phyloP scores from a whole-genome alignment of 495 filamentous ascomycete genomes.

The Hypoxylon rickii region DNA sequence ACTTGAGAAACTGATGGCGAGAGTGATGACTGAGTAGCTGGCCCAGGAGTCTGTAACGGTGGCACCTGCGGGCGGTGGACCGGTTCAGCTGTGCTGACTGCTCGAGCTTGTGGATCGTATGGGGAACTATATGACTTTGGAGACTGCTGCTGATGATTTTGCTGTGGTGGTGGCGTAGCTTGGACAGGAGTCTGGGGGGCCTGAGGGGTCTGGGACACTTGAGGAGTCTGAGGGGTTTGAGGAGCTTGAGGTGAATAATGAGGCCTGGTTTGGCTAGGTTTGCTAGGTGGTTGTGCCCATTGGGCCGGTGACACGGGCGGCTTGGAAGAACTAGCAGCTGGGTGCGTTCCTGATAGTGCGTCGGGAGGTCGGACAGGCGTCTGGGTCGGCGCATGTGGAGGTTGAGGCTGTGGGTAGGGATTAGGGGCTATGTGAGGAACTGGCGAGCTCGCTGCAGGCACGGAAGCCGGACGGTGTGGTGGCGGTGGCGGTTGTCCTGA shows the following conservation, averaged over 20 bases:
- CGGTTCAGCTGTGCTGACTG: slow-evolving; percentile 32
- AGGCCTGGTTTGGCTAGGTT: slow-evolving; percentile 8
- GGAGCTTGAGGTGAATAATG: too few species aligned
- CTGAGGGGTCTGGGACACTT: too few species aligned
- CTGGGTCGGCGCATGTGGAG: slow-evolving; percentile 22
- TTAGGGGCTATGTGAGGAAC: slow-evolving; percentile 22
- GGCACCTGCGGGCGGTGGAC: slow-evolving; percentile 27
- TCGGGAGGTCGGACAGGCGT: slow-evolving; percentile 37
- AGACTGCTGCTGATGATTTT: slow-evolving; percentile 36
- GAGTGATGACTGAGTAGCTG: slow-evolving; percentile 20
- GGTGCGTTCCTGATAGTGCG: slow-evolving; percentile 30
- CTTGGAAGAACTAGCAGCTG: slow-evolving; percentile 20
- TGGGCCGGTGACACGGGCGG: slow-evolving; percentile 29
- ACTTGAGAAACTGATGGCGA: slow-evolving; percentile 16
- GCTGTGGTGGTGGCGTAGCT: slow-evolving; percentile 37
- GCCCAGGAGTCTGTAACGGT: slow-evolving; percentile 31
- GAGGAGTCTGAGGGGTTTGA: slow-evolving; percentile 34
- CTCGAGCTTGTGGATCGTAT: slow-evolving; percentile 44
- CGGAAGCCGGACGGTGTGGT: slow-evolving; percentile 31
- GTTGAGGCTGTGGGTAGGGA: slow-evolving; percentile 26
- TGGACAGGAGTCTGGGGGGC: slow-evolving; percentile 34
- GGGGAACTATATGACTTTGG: slow-evolving; percentile 45
- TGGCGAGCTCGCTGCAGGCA: slow-evolving; percentile 26
- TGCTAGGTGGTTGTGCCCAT: slow-evolving; percentile 25
- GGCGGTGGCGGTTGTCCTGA: slow-evolving; percentile 31